phyloP scores from a whole-genome alignment of 2,329 filamentous ascomycete species.

The Bipolaris oryzae region DNA sequence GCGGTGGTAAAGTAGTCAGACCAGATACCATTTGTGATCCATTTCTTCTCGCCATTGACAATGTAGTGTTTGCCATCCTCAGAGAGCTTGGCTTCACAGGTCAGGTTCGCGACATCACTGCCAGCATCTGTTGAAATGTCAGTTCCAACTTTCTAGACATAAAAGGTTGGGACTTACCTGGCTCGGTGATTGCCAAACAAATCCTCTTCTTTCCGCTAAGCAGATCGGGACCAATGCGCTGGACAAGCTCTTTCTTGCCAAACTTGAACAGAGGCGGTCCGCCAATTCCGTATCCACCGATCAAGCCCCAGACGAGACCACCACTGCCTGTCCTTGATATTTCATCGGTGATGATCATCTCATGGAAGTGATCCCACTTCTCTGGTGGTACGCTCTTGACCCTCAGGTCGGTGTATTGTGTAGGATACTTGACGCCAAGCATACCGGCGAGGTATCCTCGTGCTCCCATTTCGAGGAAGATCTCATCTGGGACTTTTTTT shows the following conservation, averaged over 20 bases:
- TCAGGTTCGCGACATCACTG: constrained; percentile 92
- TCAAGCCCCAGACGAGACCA: constrained; percentile 94
- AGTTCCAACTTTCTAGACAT: constrained; percentile 4
- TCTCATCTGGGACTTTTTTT: constrained; percentile 82
- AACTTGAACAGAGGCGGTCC: constrained; percentile 91
- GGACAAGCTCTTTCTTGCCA: constrained; percentile 80
- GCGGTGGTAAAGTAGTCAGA: constrained; percentile 91
- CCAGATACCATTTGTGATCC: constrained; percentile 99
- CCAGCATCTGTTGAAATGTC: constrained; percentile 69
- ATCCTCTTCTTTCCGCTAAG: constrained; percentile 94
- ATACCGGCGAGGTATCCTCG: constrained; percentile 67
- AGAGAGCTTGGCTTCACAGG: constrained; percentile 91
- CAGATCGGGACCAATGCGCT: constrained; percentile 87
- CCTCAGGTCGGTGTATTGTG: constrained; percentile 69
- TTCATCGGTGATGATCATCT: constrained; percentile 94
- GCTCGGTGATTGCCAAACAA: constrained; percentile 96
- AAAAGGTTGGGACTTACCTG: constrained; percentile 36
- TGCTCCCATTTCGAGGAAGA: constrained; percentile 96
- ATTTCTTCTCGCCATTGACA: constrained; percentile 99
- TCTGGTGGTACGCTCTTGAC: constrained; percentile 81
- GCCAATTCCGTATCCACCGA: constrained; percentile 94
- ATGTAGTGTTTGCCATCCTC: constrained; percentile 99
- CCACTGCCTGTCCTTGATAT: constrained; percentile 86
- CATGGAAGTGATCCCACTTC: constrained; percentile 98
- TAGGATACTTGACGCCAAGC: constrained; percentile 71